Evolutionary conservation across 139 green algal species (phyloP).

Genomic region (Coccomyxa sp.): DNA sequence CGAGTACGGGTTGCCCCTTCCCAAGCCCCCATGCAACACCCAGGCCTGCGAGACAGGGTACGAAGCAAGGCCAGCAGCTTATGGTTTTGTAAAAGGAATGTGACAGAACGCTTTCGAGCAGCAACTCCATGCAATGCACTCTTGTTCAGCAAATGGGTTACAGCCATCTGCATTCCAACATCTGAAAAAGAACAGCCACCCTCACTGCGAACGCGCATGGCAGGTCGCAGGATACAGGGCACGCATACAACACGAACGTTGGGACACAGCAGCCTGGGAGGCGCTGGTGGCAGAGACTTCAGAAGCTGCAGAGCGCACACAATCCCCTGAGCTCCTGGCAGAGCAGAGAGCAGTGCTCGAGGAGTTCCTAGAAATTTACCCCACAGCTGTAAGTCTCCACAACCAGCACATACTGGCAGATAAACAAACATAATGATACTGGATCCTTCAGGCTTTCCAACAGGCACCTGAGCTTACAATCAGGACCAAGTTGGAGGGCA

Average conservation of each 20-base stretch:
- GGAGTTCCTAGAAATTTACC: slow-evolving; percentile 56
- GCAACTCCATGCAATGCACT: too few relatives aligned
- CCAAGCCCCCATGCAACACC: too few relatives aligned
- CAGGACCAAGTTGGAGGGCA: background rate
- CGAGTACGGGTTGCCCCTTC: too few relatives aligned
- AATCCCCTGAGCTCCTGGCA: slow-evolving; percentile 6
- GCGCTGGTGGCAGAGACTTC: slow-evolving; percentile 16
- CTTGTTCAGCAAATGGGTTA: too few relatives aligned
- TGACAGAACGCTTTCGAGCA: too few relatives aligned
- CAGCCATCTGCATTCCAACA: too few relatives aligned
- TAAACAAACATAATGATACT: slow-evolving; percentile 21
- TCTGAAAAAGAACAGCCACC: too few relatives aligned
- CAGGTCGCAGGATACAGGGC: background rate
- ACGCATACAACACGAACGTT: slow-evolving; percentile 12
- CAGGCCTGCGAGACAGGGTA: too few relatives aligned
- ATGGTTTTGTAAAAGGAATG: too few relatives aligned
- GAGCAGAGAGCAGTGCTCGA: slow-evolving; percentile 51
- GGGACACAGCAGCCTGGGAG: slow-evolving; percentile 29
- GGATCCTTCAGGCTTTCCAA: slow-evolving; percentile 5
- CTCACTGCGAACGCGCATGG: background rate
- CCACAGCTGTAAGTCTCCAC: slow-evolving; percentile 45
- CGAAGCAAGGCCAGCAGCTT: too few relatives aligned
- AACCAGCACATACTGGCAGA: slow-evolving; percentile 21
- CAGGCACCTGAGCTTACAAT: background rate
- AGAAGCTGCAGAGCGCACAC: background rate